Evolutionary conservation across 2,329 filamentous ascomycete species (phyloP).

Genomic region (Pseudogymnoascus verrucosus): DNA sequence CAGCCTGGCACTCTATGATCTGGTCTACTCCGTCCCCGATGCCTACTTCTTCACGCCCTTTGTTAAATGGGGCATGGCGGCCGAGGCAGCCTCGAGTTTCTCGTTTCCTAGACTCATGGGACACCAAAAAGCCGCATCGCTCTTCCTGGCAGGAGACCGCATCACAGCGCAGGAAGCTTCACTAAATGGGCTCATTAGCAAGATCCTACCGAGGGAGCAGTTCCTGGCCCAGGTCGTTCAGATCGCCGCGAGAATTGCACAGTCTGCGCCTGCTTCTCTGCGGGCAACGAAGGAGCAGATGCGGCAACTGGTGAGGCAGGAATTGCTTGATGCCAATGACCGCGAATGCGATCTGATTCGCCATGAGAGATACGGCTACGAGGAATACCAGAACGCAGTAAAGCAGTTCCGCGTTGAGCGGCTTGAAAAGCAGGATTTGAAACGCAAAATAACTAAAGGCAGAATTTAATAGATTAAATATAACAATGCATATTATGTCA

Average conservation of each 20-base stretch:
- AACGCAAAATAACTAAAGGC: constrained; percentile 11
- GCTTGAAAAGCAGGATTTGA: constrained; percentile 9
- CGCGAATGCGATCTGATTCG: constrained; percentile 12
- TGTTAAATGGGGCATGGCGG: constrained; percentile 21
- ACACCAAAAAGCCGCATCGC: constrained; percentile 18
- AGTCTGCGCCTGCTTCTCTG: constrained; percentile 15
- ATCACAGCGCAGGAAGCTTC: constrained; percentile 17
- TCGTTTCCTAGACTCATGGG: constrained; percentile 21
- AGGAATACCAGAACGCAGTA: constrained; percentile 11
- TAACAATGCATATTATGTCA: not conserved
- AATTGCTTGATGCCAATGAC: constrained; percentile 18
- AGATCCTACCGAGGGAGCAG: constrained; percentile 16
- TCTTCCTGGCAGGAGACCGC: constrained; percentile 19
- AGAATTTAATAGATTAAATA: not conserved
- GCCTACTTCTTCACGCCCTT: constrained; percentile 24
- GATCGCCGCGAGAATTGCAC: constrained; percentile 15
- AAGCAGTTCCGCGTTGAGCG: constrained; percentile 11
- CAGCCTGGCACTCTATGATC: constrained; percentile 20
- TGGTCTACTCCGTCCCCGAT: constrained; percentile 20
- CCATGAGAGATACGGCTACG: constrained; percentile 13
- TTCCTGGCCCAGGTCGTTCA: constrained; percentile 16
- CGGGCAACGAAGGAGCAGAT: constrained; percentile 18
- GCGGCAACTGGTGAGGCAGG: constrained; percentile 15
- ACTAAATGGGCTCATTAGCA: constrained; percentile 18
- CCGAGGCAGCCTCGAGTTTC: constrained; percentile 20